Conservation (phyloP, 139 green algal genomes). For the Chlorella ohadii region DNA sequence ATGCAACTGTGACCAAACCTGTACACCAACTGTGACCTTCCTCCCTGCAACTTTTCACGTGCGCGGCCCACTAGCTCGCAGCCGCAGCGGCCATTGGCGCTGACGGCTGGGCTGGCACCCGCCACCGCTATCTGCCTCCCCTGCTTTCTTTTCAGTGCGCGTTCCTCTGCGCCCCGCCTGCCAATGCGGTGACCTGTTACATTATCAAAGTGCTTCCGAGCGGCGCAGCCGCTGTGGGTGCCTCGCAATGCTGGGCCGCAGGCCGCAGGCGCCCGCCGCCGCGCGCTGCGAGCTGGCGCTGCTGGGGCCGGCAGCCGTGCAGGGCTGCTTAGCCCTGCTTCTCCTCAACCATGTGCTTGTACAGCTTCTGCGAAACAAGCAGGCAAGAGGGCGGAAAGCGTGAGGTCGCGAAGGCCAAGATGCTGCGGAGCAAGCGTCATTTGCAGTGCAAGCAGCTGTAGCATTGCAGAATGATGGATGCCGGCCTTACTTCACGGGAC, state of each 20-base stretch:
- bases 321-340: neutral
- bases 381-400: neutral
- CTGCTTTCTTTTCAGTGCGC: too few relatives aligned
- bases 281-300: too few relatives aligned
- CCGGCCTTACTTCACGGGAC: neutral
- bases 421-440: neutral
- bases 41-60: neutral
- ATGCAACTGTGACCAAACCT: neutral
- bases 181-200: too few relatives aligned
- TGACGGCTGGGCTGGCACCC: too few relatives aligned
- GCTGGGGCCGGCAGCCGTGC: too few relatives aligned
- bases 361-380: conserved; percentile 41
- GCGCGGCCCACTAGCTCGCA: too few relatives aligned
- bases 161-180: too few relatives aligned
- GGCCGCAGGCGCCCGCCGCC: too few relatives aligned
- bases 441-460: neutral
- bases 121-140: too few relatives aligned
- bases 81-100: too few relatives aligned
- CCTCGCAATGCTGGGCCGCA: neutral
- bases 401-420: too few relatives aligned
- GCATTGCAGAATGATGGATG: too few relatives aligned
- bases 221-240: neutral
- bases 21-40: neutral
- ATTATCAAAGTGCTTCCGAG: neutral
- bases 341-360: conserved; percentile 45